Evolutionary conservation across 192 early-diverging fungal genomes (phyloP), one percentile per base, ranked within the genome.

Genomic region (Gonapodya sp.): DNA sequence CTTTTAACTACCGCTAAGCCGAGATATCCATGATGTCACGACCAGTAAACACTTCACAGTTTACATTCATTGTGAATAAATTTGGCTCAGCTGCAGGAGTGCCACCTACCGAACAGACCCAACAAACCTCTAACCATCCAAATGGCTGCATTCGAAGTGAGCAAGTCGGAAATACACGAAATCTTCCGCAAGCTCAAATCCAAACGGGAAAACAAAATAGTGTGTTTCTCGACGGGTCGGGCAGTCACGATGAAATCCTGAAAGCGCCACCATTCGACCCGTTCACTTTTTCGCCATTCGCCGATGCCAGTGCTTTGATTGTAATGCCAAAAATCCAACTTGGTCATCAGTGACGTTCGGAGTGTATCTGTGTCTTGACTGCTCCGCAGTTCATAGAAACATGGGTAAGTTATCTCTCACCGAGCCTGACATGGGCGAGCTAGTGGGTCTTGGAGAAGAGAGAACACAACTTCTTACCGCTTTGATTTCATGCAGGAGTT

Each of bases 331-430:
- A 86, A 96, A 93, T 82, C 97, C 97, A 64, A 95, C 94, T 0
- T 99, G 97, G 97, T 89, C 96, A 64, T 92, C 93, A 77, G 94
- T 98, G 32, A 95, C 94, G 1, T 98, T 92, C 85, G 97, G 96
- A 36, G 90, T 98, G 34, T 99, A 96, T 81, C 87, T 99, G 72
- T 99, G 97, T 84, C 89, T 96, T 33, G 97, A 99, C 81, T 99
- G 97, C 84, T 96, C 96, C 16, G 91, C 96, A 0, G 94, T 95
- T 32, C 97, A 99, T 83, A 91, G 97, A 81, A 96, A 96, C 82
- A 91, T 99, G 85, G 97, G 97, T 37, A 16, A 64, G 46, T 64
- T 24, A 8, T 64, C 8, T 8, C 8, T 64, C 46, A 16, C 46
- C n/a, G n/a, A n/a, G n/a, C n/a, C n/a, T n/a, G n/a, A n/a, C n/a